Evolutionary conservation across 2,329 filamentous ascomycete species (phyloP).

Genomic region (Aureobasidium lini): DNA sequence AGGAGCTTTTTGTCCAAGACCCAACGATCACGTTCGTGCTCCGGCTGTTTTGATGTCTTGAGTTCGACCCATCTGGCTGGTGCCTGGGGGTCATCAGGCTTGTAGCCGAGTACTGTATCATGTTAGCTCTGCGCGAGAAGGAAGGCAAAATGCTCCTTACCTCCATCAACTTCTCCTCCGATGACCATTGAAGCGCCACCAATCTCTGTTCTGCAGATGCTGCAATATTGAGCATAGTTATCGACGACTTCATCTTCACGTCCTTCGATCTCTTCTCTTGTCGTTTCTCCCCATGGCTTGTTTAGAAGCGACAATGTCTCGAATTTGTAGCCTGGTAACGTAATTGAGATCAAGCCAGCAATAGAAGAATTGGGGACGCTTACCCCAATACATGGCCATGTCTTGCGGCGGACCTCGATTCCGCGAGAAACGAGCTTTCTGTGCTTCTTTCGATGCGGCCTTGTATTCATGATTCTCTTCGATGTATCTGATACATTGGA

Average conservation of each 20-base stretch:
- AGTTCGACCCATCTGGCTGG: slow-evolving; percentile 89
- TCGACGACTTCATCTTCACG: slow-evolving; percentile 66
- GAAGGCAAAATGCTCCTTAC: slow-evolving; percentile 39
- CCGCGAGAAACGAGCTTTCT: slow-evolving; percentile 39
- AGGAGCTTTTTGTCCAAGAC: slow-evolving; percentile 78
- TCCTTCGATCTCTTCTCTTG: slow-evolving; percentile 69
- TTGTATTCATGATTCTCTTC: slow-evolving; percentile 82
- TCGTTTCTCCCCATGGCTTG: slow-evolving; percentile 62
- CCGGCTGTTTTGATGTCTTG: slow-evolving; percentile 60
- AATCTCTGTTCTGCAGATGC: slow-evolving; percentile 80
- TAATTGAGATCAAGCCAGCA: too few relatives aligned
- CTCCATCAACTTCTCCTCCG: slow-evolving; percentile 87
- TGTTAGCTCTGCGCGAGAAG: neutral
- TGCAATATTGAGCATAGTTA: slow-evolving; percentile 94
- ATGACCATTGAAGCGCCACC: slow-evolving; percentile 68
- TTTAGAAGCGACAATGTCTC: slow-evolving; percentile 77
- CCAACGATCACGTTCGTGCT: slow-evolving; percentile 57
- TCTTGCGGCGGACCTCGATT: slow-evolving; percentile 50
- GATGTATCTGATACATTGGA: slow-evolving; percentile 58
- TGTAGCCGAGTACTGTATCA: slow-evolving; percentile 68
- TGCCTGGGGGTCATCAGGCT: slow-evolving; percentile 56
- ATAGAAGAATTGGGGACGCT: too few relatives aligned
- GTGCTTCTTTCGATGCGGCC: slow-evolving; percentile 51
- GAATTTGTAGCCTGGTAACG: slow-evolving; percentile 99
- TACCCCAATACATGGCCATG: slow-evolving; percentile 90